Percentiles rank a stretch among this genome's conserved stretches.
Evolutionary conservation across 768 basidiomycete genomes (phyloP).

Genomic region (Lenzites betulinus): DNA sequence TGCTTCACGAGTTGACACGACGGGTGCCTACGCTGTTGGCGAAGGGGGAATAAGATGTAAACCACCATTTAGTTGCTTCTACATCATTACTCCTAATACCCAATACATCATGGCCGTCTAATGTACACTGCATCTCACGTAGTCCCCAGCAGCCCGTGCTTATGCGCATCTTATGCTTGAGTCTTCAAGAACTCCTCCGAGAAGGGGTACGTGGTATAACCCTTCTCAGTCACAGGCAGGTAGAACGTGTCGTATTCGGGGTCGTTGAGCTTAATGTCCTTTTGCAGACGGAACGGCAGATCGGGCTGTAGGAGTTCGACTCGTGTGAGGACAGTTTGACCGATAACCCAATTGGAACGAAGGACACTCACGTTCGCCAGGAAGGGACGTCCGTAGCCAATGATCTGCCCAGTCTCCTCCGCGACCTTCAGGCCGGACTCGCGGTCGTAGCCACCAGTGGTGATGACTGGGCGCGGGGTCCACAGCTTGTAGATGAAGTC

Average conservation of each 20-base stretch:
- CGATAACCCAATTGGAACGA: neutral
- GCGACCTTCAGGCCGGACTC: conserved; percentile 24
- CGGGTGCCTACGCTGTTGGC: no score
- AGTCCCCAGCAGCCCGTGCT: no score
- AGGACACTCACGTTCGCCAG: conserved; percentile 30
- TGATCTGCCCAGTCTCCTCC: conserved; percentile 26
- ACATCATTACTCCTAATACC: no score
- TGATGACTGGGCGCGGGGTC: conserved; percentile 28
- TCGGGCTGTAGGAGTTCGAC: conserved; percentile 38
- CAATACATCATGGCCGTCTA: no score
- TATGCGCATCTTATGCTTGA: no score
- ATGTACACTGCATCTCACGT: no score
- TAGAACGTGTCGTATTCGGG: conserved; percentile 44
- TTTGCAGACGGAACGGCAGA: conserved; percentile 38
- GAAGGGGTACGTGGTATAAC: conserved; percentile 29
- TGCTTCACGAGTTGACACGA: no score
- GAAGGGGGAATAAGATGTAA: no score
- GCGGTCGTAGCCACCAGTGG: conserved; percentile 27
- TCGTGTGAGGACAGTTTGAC: neutral
- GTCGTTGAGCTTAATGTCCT: conserved; percentile 36
- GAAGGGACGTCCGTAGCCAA: conserved; percentile 31
- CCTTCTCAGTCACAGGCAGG: conserved; percentile 28
- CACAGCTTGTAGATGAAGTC: conserved; percentile 28
- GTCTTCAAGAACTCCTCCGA: conserved; percentile 11
- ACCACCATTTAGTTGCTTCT: no score